Base-by-base conservation (phyloP, 129 eudicot species). In the Arctium minus region DNA sequence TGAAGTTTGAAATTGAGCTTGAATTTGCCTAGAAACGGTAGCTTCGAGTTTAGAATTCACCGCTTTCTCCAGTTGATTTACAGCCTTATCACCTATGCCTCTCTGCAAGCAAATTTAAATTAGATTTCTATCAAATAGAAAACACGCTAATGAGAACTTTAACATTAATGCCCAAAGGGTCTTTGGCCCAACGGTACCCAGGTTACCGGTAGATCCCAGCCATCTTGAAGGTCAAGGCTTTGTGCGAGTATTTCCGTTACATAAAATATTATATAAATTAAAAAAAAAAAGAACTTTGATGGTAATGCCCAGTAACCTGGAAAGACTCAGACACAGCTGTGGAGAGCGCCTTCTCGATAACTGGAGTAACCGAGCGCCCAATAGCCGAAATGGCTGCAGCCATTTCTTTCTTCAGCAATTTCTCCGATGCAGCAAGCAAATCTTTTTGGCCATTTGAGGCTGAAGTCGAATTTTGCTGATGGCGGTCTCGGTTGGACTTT, bases 51-150 rank as follows among this genome's bases (percentile, higher is more conserved):
- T 92, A 68, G 91, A 88, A 79, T 78, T 90, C 18, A 92, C 91
- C 6, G 97, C 87, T 80, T 88, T 92, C 65, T 92, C 97, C 77
- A 92, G 83, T 79, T 88, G 97, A 81, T 88, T 89, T 44, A 89
- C 91, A 8, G 94, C 90, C 87, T 92, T 92, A 48, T 92, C 97
- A 50, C 91, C 90, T 6, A 92, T 88, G 39, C 97, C 94, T 87
- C 83, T 92, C 97, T 92, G 91, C 86, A 79, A 17, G 13, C 38
- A 60, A 31, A 17, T 46, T 82, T 69, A 37, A 77, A 79, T 68
- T 56, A 73, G 82, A 37, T 46, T 29, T 30, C 68, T 36, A 42
- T 69, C 68, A 44, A 46, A 40, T 60, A 8, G 7, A 67, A 3
- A 70, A 44, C 46, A 15, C 17, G 44, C 10, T 42, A 68, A 78